phyloP scores from a whole-genome alignment of 192 early-diverging fungal species.

The Podila minutissima region DNA sequence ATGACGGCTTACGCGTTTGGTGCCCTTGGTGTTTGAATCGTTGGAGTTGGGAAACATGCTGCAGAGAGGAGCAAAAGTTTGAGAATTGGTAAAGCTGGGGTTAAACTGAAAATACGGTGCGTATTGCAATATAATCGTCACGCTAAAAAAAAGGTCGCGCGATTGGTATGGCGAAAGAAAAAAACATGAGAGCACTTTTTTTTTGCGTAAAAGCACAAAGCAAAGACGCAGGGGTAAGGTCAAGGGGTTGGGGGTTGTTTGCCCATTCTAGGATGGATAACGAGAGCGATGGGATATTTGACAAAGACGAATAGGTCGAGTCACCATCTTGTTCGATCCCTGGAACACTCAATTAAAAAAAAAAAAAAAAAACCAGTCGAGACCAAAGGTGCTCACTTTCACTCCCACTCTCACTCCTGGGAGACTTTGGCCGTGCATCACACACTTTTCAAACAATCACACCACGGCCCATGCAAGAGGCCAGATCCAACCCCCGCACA shows the following conservation, averaged over 20 bases:
- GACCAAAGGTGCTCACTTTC: no score
- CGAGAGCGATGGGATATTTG: neutral
- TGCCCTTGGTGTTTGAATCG: neutral
- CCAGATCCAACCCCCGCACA: no score
- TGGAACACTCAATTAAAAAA: neutral
- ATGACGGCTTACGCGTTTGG: conserved; percentile 1
- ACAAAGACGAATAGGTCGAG: neutral
- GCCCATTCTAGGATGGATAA: neutral
- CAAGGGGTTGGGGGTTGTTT: neutral
- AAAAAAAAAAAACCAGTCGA: neutral
- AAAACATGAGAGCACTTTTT: neutral
- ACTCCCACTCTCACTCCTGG: no score
- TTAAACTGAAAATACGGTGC: neutral
- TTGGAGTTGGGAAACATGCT: neutral
- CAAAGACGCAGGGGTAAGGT: neutral
- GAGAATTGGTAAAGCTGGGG: neutral
- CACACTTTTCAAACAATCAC: no score
- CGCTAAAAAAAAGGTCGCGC: neutral
- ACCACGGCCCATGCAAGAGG: no score
- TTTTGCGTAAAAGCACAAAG: neutral
- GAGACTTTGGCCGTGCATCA: no score
- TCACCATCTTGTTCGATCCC: no score
- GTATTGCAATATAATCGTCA: neutral
- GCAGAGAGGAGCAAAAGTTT: neutral
- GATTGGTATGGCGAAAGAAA: neutral